A percentile compares a stretch with the other conserved stretches of the same genome.
phyloP scores from a whole-genome alignment of 2,329 filamentous ascomycete genomes.

The Pseudopyrenochaeta lycopersici region DNA sequence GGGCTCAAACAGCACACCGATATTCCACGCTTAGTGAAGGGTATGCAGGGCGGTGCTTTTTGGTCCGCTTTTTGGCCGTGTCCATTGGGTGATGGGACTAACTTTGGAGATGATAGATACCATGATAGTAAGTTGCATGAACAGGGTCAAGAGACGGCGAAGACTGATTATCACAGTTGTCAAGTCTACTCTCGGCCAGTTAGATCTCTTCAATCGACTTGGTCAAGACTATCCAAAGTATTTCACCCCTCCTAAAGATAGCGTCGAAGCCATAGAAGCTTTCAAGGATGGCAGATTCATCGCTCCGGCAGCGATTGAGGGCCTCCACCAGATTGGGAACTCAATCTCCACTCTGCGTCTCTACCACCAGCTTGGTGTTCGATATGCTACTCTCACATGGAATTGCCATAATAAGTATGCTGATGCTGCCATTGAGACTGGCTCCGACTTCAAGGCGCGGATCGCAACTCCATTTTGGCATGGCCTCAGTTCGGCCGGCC shows the following conservation, averaged over 20 bases:
- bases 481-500: constrained; percentile 77
- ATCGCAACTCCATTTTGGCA: constrained; percentile 68
- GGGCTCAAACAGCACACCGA: constrained; percentile 78
- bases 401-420: constrained; percentile 93
- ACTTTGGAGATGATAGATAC: constrained; percentile 79
- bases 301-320: constrained; percentile 56
- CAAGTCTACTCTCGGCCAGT: constrained; percentile 74
- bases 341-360: constrained; percentile 76
- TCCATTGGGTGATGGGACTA: constrained; percentile 69
- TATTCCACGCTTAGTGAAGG: constrained; percentile 75
- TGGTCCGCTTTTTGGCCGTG: constrained; percentile 89
- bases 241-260: constrained; percentile 72
- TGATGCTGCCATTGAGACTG: constrained; percentile 77
- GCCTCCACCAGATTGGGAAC: constrained; percentile 93
- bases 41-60: constrained; percentile 84
- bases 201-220: constrained; percentile 76
- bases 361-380: constrained; percentile 80
- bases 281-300: constrained; percentile 50
- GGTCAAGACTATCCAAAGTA: constrained; percentile 69
- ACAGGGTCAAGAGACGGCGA: no score
- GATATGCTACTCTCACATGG: constrained; percentile 89
- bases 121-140: constrained; percentile 63
- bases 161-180: constrained; percentile 58
- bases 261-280: constrained; percentile 67
- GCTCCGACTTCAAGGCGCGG: constrained; percentile 48